Evolutionary conservation across 2,329 filamentous ascomycete species (phyloP), one percentile per base, ranked within the genome.

Genomic region (Colletotrichum costaricense): DNA sequence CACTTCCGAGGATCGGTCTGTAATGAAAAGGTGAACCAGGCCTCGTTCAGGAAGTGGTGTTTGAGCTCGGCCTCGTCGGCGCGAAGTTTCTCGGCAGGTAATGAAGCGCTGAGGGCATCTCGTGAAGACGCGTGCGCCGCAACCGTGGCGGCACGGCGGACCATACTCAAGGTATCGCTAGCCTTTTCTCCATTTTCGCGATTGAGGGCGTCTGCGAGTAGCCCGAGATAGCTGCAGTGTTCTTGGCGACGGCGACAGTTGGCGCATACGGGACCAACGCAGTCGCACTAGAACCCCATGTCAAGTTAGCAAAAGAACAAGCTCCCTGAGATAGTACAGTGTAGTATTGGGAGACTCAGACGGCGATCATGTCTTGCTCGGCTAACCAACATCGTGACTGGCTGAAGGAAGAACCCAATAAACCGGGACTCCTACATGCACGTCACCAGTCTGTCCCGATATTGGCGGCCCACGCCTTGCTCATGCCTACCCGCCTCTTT

Each of bases 1-100:
- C 74, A 75, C 42, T 68, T 74, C 1, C 63, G 63, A 7, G 74
- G 74, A 38, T 75, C 74, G 22, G 35, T 63, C 24, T 58, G 58
- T 6, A 75, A 52, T 3, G 74, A 75, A 24, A 75, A 74, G 8
- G 74, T 75, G n/a, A 67, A 71, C 71, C 74, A 75, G 3, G 74
- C 72, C n/a, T 75, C 63, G 16, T 69, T 74, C 33, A 74, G 55
- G 30, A 75, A 75, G 33, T 75, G 74, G n/a, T 75, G 72, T 38
- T 74, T 75, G 24, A 75, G 71, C 26, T 75, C 73, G 4, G 73
- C 73, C 58, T 75, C 73, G 14, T 75, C 73, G 24, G 73, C 73
- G 26, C 70, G 71, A 19, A 69, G 71, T 49, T 62, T 73, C 59
- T 75, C 73, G 33, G 70, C 73, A 2, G 73, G 73, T 11, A 75